Evolutionary conservation across 192 early-diverging fungal genomes (phyloP).

Genomic region (Backusella westeae): DNA sequence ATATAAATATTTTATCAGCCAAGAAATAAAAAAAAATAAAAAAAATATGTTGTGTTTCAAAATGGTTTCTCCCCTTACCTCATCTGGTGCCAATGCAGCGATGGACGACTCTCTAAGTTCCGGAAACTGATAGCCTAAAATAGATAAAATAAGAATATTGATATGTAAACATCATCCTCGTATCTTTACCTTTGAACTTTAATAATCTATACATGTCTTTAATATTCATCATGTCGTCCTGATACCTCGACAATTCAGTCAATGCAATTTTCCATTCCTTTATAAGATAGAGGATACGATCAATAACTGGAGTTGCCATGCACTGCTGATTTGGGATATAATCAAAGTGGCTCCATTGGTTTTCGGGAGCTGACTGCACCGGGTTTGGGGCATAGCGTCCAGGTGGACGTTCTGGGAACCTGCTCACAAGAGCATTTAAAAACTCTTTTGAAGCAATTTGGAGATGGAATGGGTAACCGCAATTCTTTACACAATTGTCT

Average conservation of each 20-base stretch:
- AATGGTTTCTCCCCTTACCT: conserved; percentile 23
- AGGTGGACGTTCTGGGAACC: conserved; percentile 88
- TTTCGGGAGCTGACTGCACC: conserved; percentile 13
- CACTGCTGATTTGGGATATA: conserved; percentile 5
- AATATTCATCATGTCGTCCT: conserved; percentile 91
- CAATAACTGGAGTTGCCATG: conserved; percentile 67
- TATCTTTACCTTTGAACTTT: conserved; percentile 71
- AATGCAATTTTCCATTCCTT: conserved; percentile 93
- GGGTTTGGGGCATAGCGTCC: conserved; percentile 15
- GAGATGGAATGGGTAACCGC: conserved; percentile 96
- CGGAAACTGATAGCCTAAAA: conserved; percentile 73
- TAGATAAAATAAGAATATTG: neutral
- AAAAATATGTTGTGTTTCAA: neutral
- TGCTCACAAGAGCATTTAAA: conserved; percentile 88
- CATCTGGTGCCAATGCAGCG: conserved; percentile 56
- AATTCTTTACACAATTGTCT: conserved; percentile 98
- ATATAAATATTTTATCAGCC: neutral
- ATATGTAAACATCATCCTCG: neutral
- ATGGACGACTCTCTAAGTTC: conserved; percentile 56
- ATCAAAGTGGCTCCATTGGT: conserved; percentile 36
- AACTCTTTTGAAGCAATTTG: conserved; percentile 97
- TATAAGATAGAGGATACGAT: conserved; percentile 86
- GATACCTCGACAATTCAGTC: conserved; percentile 83
- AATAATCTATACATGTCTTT: conserved; percentile 93
- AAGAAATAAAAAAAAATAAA: neutral